phyloP scores from a whole-genome alignment of 2,329 filamentous ascomycete species.

The Trematosphaeria pertusa region DNA sequence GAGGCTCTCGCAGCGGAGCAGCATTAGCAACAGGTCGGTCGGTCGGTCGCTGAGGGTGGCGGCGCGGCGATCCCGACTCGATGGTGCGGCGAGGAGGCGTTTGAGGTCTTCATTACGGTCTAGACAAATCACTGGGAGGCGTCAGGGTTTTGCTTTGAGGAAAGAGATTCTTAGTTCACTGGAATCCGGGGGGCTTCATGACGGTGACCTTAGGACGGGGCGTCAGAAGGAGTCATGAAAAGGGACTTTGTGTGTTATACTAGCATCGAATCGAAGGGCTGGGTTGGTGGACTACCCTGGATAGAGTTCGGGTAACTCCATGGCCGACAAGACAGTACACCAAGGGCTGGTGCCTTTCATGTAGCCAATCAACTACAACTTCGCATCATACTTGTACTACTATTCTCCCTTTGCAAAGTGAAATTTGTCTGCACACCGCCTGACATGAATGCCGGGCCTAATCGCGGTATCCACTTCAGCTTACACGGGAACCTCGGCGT shows the following conservation, averaged over 20 bases:
- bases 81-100: constrained; percentile 34
- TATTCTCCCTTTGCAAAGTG: constrained; percentile 3
- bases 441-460: too few species aligned
- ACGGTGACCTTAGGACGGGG: too few species aligned
- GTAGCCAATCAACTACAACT: constrained; percentile 36
- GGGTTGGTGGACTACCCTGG: constrained; percentile 25
- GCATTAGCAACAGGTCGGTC: constrained; percentile 35
- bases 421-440: not conserved
- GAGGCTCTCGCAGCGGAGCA: constrained; percentile 54
- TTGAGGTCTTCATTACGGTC: constrained; percentile 26
- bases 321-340: constrained; percentile 39
- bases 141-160: constrained; percentile 27
- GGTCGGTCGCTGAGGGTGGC: constrained; percentile 29
- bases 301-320: constrained; percentile 21
- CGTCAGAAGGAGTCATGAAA: constrained; percentile 28
- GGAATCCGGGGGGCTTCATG: constrained; percentile 32
- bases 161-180: constrained; percentile 20
- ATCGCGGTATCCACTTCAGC: not conserved
- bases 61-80: constrained; percentile 29
- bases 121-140: not conserved
- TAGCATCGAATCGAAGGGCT: constrained; percentile 12
- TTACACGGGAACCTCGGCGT: not conserved
- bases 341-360: constrained; percentile 44
- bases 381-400: constrained; percentile 9
- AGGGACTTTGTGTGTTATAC: constrained; percentile 10